Base-by-base conservation (phyloP, 495 filamentous ascomycete species). In the Evernia prunastri region DNA sequence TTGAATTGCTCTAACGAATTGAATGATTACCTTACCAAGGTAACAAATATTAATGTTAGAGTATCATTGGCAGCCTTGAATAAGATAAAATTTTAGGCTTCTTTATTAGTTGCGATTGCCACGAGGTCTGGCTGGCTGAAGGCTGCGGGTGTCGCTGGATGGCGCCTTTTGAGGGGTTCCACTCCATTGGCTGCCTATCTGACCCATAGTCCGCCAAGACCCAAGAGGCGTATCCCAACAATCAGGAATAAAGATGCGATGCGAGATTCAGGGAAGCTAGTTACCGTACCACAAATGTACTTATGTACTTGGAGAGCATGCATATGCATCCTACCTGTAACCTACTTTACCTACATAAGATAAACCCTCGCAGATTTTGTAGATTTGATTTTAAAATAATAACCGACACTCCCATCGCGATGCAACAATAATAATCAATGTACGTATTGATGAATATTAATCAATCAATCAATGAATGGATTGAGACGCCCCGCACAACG, bases 111-210 rank as follows among this genome's bases (percentile, higher is more conserved):
- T 54, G 27, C 51, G 29, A 54, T 54, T 54, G 51, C 51, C 51
- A 54, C 51, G 51, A 54, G 51, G 51, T 29, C 33, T 54, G 51
- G 51, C 51, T 54, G 51, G 51, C 51, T 54, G 51, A 54, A 17
- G 51, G 51, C 51, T 31, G 51, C 51, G 51, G 51, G 51, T 54
- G 51, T 33, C 29, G 51, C 7, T 54, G 29, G 51, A 33, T 33
- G 51, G 51, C 51, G 51, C 29, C 51, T 54, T 23, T 10, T 13
- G 29, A 20, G 12, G 27, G 49, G 10, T 45, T 20, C 3, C 42
- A 29, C 5, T 53, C 51, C 15, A 54, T 54, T 54, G 51, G 51
- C 51, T 54, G 29, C 15, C 20, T 54, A 54, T 54, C 27, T n/a
- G n/a, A n/a, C n/a, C 27, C 51, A 54, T 1, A 29, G 51, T 33